Percentiles rank a stretch among this genome's conserved stretches.
phyloP scores from a whole-genome alignment of 2,329 filamentous ascomycete species.

The Aspergillus ibericus region DNA sequence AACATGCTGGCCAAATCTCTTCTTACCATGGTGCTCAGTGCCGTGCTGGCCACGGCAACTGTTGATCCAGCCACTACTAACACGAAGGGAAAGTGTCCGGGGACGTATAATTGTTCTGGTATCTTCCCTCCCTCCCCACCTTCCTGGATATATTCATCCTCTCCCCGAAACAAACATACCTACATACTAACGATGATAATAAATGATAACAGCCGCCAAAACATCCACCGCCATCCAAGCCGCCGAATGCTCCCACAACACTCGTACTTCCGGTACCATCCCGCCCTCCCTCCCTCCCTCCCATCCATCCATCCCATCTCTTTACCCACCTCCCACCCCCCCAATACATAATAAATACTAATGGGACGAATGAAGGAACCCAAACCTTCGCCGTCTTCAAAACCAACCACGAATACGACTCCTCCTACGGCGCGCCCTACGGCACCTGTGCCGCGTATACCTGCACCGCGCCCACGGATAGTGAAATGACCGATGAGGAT shows the following conservation, averaged over 20 bases:
- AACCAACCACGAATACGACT: slow-evolving; percentile 49
- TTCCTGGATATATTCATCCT: too few species aligned
- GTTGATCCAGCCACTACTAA: slow-evolving; percentile 37
- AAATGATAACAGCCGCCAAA: slow-evolving; percentile 27
- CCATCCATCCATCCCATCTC: not conserved
- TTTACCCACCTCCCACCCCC: not conserved
- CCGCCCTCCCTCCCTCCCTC: too few species aligned
- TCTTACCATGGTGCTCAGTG: slow-evolving; percentile 15
- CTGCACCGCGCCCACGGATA: slow-evolving; percentile 35
- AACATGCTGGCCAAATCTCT: slow-evolving; percentile 3
- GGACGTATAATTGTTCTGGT: slow-evolving; percentile 31
- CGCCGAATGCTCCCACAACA: slow-evolving; percentile 43
- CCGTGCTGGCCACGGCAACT: slow-evolving; percentile 25
- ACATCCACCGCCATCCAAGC: slow-evolving; percentile 40
- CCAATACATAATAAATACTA: not conserved
- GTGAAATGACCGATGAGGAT: slow-evolving; percentile 30
- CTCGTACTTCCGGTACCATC: slow-evolving; percentile 30
- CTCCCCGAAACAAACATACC: too few species aligned
- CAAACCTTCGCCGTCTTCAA: slow-evolving; percentile 43
- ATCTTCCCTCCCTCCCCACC: not conserved
- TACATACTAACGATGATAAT: not conserved
- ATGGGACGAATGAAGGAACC: too few species aligned
- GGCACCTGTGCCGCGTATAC: slow-evolving; percentile 50
- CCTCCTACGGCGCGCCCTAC: slow-evolving; percentile 47
- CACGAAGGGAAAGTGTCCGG: slow-evolving; percentile 37